Evolutionary conservation across 2,329 filamentous ascomycete species (phyloP).

Genomic region (Cladosporium velox): DNA sequence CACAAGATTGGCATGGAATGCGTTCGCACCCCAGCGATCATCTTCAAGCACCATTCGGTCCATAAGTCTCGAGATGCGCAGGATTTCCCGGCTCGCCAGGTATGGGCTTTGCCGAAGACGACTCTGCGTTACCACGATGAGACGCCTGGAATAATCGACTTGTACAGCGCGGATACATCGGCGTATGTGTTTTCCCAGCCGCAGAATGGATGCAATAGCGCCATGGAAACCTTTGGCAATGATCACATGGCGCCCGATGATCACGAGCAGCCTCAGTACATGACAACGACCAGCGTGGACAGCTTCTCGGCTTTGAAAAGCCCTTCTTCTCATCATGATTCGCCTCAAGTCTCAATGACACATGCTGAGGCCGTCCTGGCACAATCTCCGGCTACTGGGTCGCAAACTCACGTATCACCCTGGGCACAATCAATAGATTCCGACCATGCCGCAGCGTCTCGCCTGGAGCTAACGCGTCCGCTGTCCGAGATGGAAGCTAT

Average conservation of each 20-base stretch:
- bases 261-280: not conserved
- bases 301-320: not conserved
- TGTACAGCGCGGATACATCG: conserved; percentile 2
- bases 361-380: not conserved
- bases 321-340: not conserved
- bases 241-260: not conserved
- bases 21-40: conserved; percentile 21
- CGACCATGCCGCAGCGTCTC: not conserved
- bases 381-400: not conserved
- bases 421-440: conserved; percentile 15
- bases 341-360: not conserved
- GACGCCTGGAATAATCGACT: conserved; percentile 6
- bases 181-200: not conserved
- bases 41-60: conserved; percentile 23
- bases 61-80: conserved; percentile 11
- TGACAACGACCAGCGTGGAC: not conserved
- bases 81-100: conserved; percentile 9
- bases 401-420: not conserved
- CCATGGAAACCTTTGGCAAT: not conserved
- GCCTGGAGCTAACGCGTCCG: conserved; percentile 9
- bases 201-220: not conserved
- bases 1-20: conserved; percentile 23
- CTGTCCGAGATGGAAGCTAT: conserved; percentile 22
- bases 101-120: conserved; percentile 14
- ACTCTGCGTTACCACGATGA: conserved; percentile 23